Evolutionary conservation across 371 early-diverging fungal genomes (phyloP), one percentile per base, ranked within the genome.

Genomic region (Actinomortierella wolfii): DNA sequence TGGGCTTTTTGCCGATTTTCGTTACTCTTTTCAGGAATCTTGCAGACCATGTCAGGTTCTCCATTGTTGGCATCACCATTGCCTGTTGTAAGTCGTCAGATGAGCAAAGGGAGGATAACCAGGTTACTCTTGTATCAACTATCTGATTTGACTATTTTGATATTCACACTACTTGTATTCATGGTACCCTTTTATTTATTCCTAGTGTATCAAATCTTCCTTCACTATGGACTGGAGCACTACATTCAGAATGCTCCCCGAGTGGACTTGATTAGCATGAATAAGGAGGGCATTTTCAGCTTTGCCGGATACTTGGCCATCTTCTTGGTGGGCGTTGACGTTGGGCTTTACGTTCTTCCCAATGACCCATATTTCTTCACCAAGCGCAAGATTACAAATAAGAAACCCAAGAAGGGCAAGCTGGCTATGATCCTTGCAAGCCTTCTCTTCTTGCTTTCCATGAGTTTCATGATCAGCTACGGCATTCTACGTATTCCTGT

Each of bases 251-350:
- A 86, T 34, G 92, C 94, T 0, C 90, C 91, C 2, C 86, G 97
- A 25, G 79, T 77, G 1, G 86, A 84, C 64, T 56, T 97, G 0
- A 57, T 98, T n/a, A 87, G 87, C 52, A 89, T 90, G 68, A 98
- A 98, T 76, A 88, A 91, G 56, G 98, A 98, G 76, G 98, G 98
- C 29, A 80, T 97, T 13, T 89, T 83, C 57, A 94, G 94, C 41
- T 84, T 92, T 57, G 56, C 81, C 49, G 94, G 98, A 1, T 96
- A 95, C 68, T 70, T 92, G 47, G 73, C 91, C 1, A 91, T 95
- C 28, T 94, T 90, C 64, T 71, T 94, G 54, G 77, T 89, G 52
- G 90, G 89, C 1, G 70, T 90, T 26, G 86, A 89, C 50, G 78
- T 84, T 6, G 93, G 92, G 1, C 63, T 79, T 23, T 77, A 81